Evolutionary conservation across 306 rosid species (phyloP).

Genomic region (Psophocarpus tetragonolobus): DNA sequence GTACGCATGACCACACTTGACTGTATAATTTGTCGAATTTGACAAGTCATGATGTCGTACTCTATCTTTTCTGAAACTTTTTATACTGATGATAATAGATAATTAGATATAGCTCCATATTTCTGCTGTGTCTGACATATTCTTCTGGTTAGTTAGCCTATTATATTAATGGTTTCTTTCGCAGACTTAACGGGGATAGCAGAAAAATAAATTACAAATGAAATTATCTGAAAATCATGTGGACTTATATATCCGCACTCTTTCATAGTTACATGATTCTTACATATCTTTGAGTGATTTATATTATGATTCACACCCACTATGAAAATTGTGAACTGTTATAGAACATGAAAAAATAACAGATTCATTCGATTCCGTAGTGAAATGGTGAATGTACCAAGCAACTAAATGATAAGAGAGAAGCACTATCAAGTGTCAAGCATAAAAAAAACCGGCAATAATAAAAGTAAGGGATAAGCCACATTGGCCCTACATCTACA

Average conservation of each 20-base stretch:
- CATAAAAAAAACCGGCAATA: conserved; percentile 26
- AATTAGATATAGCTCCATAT: background rate
- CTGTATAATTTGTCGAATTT: too few relatives aligned
- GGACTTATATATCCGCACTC: background rate
- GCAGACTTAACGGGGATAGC: background rate
- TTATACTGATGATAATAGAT: background rate
- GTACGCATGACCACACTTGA: too few relatives aligned
- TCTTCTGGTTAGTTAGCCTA: background rate
- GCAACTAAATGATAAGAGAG: conserved; percentile 26
- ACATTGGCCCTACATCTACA: conserved; percentile 44
- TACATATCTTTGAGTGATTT: background rate
- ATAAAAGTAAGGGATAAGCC: conserved; percentile 51
- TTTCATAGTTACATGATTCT: background rate
- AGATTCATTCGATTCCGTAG: background rate
- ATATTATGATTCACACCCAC: conserved; percentile 5
- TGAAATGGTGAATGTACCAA: conserved; percentile 49
- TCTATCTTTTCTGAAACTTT: background rate
- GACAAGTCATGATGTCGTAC: background rate
- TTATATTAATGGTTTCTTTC: background rate
- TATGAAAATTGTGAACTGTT: background rate
- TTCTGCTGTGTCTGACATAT: background rate
- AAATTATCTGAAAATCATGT: background rate
- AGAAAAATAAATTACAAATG: background rate
- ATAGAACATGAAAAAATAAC: background rate
- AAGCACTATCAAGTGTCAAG: conserved; percentile 26